Conservation (phyloP, 2,329 filamentous ascomycete genomes). For the Aspergillus awamori region DNA sequence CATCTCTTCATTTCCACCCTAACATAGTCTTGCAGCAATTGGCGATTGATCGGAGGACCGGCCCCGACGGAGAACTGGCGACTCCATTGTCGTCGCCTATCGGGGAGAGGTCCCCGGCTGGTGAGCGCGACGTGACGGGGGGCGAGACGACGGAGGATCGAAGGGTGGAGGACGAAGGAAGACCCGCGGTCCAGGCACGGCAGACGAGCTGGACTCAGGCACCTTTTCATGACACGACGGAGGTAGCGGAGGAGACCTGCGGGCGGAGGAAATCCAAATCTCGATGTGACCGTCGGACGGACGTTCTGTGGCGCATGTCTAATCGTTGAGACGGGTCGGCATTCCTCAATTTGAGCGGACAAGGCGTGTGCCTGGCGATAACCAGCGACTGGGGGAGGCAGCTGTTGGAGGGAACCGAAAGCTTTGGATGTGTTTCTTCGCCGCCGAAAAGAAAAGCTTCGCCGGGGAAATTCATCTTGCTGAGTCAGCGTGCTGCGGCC, state of each 20-base stretch:
- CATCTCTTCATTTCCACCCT: conserved; percentile 16
- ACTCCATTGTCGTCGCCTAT: conserved; percentile 27
- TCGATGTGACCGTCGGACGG: conserved; percentile 28
- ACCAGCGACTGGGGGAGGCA: background rate
- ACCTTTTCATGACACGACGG: conserved; percentile 48
- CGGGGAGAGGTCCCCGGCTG: conserved; percentile 12
- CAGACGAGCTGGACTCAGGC: conserved; percentile 40
- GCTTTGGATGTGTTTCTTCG: background rate
- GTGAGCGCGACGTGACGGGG: conserved; percentile 12
- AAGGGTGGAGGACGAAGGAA: conserved; percentile 19
- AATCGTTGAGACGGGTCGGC: conserved; percentile 21
- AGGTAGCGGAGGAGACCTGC: conserved; percentile 29
- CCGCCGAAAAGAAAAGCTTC: conserved; percentile 4
- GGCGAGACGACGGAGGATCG: conserved; percentile 9
- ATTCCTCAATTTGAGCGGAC: conserved; percentile 12
- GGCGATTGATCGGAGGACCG: conserved; percentile 22
- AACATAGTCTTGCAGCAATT: conserved; percentile 22
- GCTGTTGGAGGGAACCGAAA: conserved; percentile 4
- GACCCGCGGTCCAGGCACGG: conserved; percentile 36
- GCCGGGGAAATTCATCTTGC: background rate
- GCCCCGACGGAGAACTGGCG: conserved; percentile 22
- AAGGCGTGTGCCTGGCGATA: background rate
- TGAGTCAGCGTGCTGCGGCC: background rate
- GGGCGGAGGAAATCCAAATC: conserved; percentile 32
- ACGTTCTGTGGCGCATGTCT: conserved; percentile 34